These are phyloP conservation scores for Penicillium sp. DNA, from an alignment of 2,329 filamentous ascomycete genomes.

Conservation along the genomic window DNA sequence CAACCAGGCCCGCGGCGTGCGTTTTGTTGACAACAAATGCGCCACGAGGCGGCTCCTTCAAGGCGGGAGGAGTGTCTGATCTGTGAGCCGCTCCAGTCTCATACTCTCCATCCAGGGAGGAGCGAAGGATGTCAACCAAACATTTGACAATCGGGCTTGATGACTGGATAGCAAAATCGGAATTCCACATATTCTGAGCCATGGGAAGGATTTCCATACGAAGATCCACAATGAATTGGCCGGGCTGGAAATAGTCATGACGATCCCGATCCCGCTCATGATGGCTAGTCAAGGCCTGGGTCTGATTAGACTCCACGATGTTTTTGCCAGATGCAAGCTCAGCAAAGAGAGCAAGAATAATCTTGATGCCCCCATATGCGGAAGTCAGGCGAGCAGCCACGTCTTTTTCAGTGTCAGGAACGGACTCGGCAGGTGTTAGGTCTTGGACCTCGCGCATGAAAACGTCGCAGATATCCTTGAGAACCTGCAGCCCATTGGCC, in stretches of 20 bases:
- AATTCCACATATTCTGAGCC: constrained; percentile 79
- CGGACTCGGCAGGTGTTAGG: constrained; percentile 45
- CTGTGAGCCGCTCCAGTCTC: constrained; percentile 66
- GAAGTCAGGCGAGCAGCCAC: constrained; percentile 47
- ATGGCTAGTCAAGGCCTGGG: constrained; percentile 52
- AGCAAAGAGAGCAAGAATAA: constrained; percentile 78
- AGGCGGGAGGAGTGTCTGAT: constrained; percentile 56
- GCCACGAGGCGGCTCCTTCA: constrained; percentile 48
- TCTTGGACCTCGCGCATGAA: constrained; percentile 62
- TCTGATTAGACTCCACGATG: constrained; percentile 72
- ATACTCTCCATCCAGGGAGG: constrained; percentile 71
- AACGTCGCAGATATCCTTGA: constrained; percentile 69
- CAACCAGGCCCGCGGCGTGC: constrained; percentile 43
- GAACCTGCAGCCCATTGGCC: constrained; percentile 65
- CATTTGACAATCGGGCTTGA: constrained; percentile 73
- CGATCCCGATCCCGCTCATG: constrained; percentile 56
- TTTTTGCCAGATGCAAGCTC: constrained; percentile 74
- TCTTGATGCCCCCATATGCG: constrained; percentile 66
- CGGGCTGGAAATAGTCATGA: constrained; percentile 61
- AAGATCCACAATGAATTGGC: constrained; percentile 83
- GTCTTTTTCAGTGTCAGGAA: constrained; percentile 39
- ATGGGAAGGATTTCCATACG: constrained; percentile 76
- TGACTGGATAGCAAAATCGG: constrained; percentile 76
- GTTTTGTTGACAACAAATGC: constrained; percentile 54
- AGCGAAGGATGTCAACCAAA: constrained; percentile 78